Evolutionary conservation across 495 filamentous ascomycete genomes (phyloP), one percentile per base, ranked within the genome.

Genomic region (Penicillium canariense): DNA sequence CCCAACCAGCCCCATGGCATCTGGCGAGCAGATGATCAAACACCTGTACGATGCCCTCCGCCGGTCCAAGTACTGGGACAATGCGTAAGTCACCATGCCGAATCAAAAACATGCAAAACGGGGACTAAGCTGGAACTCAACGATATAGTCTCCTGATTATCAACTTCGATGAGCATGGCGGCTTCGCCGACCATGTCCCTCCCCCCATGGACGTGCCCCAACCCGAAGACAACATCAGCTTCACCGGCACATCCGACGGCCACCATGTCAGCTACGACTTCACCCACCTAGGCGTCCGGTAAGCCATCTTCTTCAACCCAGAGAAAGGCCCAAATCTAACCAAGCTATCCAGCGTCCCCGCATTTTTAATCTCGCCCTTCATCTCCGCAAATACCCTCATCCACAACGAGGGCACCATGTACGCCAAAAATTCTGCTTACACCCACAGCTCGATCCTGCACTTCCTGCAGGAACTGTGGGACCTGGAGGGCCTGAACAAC

Each of bases 101-200:
- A 9, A 26, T 17, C 10, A 4, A 35, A 46, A 32, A 6, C 30
- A n/a, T n/a, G 52, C 26, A 42, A 12, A 12, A 23, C 23, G n/a
- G 11, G 15, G 32, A 17, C 49, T 28, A 54, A 72, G 53, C 55
- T n/a, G n/a, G n/a, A 59, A 58, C 42, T 63, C 23, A 34, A 51
- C n/a, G 11, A 50, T 34, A 18, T 17, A 74, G 70, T 6, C 60
- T 78, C 32, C 65, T 78, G 54, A 73, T 79, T 52, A 63, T 79
- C 60, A 78, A 74, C 59, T 79, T 77, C 23, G 76, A 79, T 54
- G 74, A 79, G 64, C 68, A 75, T 28, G 75, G 76, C 11, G 74
- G 75, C 2, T 77, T 78, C 53, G 68, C 68, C 20, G 76, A 78
- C 63, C 75, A 78, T 53, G 75, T 77, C 14, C 60, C 71, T 3